Percentiles rank a stretch among this genome's conserved stretches.
These are phyloP conservation scores for Dactylorhiza incarnata DNA, from an alignment of 106 monocot species.

Conservation along the genomic window DNA sequence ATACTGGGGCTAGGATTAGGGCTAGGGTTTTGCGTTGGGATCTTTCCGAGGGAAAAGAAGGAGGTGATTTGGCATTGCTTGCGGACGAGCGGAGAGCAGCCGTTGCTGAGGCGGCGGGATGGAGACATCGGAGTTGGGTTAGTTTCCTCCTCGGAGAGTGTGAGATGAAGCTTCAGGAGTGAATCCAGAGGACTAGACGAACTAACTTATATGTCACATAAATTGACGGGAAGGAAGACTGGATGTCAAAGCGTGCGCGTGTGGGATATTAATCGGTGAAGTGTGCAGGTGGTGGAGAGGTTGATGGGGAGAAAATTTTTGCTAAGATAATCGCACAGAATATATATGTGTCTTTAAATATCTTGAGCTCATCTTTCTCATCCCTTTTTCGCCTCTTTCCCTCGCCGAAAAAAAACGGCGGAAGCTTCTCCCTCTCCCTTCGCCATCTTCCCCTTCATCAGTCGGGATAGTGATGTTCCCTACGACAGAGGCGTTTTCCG, in stretches of 20 bases:
- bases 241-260: not conserved
- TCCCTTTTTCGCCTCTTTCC: too few species aligned
- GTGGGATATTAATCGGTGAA: too few species aligned
- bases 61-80: constrained; percentile 89
- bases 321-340: too few species aligned
- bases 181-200: not conserved
- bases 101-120: constrained; percentile 60
- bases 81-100: constrained; percentile 76
- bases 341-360: too few species aligned
- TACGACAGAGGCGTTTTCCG: too few species aligned
- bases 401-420: too few species aligned
- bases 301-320: too few species aligned
- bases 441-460: too few species aligned
- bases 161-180: not conserved
- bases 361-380: too few species aligned
- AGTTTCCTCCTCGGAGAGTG: not conserved
- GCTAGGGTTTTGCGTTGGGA: constrained; percentile 7
- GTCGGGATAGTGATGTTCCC: too few species aligned
- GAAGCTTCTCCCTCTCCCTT: too few species aligned
- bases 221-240: constrained; percentile 29
- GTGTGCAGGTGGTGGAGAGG: too few species aligned
- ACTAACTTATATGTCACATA: not conserved
- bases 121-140: constrained; percentile 13
- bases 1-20: not conserved
- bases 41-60: constrained; percentile 60